These are phyloP conservation scores for Colletotrichum salicis DNA, from an alignment of 2,329 filamentous ascomycete species.

Conservation along the genomic window DNA sequence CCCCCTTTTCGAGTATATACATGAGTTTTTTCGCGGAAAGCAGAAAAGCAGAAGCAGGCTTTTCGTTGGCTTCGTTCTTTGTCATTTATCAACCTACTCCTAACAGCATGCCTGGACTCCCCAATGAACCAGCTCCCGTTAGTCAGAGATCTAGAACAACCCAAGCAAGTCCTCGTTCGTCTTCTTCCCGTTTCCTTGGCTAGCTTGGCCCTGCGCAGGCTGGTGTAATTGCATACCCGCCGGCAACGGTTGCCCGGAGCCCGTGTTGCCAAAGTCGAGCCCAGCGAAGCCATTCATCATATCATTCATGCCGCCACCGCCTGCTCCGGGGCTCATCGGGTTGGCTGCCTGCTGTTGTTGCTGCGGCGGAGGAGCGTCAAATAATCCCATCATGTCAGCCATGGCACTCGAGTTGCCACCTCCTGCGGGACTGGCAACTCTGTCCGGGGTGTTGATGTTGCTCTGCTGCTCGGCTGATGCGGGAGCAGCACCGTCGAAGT, in stretches of 20 bases:
- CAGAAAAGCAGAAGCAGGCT: constrained; percentile 29
- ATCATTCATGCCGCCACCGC: constrained; percentile 78
- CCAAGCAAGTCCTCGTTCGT: constrained; percentile 69
- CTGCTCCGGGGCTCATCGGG: constrained; percentile 31
- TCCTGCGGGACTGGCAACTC: constrained; percentile 71
- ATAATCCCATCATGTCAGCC: constrained; percentile 76
- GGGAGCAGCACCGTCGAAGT: constrained; percentile 92
- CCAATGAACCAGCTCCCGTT: constrained; percentile 18
- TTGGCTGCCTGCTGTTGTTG: constrained; percentile 49
- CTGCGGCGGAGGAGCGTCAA: constrained; percentile 72
- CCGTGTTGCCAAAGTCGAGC: constrained; percentile 75
- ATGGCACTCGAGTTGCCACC: constrained; percentile 58
- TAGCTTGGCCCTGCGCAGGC: constrained; percentile 44
- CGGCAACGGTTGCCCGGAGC: constrained; percentile 69
- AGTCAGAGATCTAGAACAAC: constrained; percentile 47
- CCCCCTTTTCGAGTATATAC: constrained; percentile 18
- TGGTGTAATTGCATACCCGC: constrained; percentile 67
- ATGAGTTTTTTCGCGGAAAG: neutral
- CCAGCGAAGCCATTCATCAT: constrained; percentile 89
- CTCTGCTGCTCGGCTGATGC: constrained; percentile 78
- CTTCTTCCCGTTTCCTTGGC: constrained; percentile 60
- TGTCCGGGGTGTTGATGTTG: constrained; percentile 71
- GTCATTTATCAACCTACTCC: constrained; percentile 36
- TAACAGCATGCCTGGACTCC: constrained; percentile 35
- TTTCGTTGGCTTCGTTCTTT: constrained; percentile 36